Evolutionary conservation across 306 rosid genomes (phyloP).

Genomic region (Arachis hypogaea): DNA sequence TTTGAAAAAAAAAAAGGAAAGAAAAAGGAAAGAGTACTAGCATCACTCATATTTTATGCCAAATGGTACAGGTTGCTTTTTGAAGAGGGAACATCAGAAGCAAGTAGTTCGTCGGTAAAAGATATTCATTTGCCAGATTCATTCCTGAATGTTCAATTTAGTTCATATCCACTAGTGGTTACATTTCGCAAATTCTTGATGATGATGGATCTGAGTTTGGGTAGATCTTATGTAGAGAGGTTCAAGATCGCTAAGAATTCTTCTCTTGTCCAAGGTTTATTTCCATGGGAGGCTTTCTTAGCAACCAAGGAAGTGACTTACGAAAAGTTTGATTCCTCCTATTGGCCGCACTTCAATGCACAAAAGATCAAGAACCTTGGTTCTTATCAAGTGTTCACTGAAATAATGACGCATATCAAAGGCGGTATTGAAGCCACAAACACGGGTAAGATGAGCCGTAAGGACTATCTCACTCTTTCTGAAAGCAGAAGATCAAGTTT

Average conservation of each 20-base stretch:
- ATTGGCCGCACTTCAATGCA: constrained; percentile 68
- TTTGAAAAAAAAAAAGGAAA: too few species aligned
- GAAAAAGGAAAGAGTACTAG: too few species aligned
- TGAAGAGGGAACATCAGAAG: constrained; percentile 16
- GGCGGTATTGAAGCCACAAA: constrained; percentile 54
- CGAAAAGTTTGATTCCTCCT: constrained; percentile 59
- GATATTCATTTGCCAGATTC: constrained; percentile 58
- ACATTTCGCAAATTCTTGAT: constrained; percentile 68
- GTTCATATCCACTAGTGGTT: constrained; percentile 63
- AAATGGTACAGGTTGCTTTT: constrained; percentile 41
- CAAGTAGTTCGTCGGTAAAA: constrained; percentile 28
- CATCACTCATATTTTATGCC: neutral
- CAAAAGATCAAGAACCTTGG: constrained; percentile 54
- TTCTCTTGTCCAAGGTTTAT: constrained; percentile 30
- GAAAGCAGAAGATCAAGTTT: constrained; percentile 50
- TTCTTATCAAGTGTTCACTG: constrained; percentile 59
- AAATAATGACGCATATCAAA: constrained; percentile 75
- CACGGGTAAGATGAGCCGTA: constrained; percentile 45
- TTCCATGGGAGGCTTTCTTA: constrained; percentile 45
- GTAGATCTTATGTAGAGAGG: constrained; percentile 61
- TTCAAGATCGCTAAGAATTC: constrained; percentile 20
- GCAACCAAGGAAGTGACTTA: constrained; percentile 58
- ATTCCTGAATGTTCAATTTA: constrained; percentile 45
- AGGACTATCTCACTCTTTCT: constrained; percentile 49
- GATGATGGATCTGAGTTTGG: constrained; percentile 71